Base-by-base conservation (phyloP, 1,139 yeast genomes). In the Dujonia santamariae region DNA sequence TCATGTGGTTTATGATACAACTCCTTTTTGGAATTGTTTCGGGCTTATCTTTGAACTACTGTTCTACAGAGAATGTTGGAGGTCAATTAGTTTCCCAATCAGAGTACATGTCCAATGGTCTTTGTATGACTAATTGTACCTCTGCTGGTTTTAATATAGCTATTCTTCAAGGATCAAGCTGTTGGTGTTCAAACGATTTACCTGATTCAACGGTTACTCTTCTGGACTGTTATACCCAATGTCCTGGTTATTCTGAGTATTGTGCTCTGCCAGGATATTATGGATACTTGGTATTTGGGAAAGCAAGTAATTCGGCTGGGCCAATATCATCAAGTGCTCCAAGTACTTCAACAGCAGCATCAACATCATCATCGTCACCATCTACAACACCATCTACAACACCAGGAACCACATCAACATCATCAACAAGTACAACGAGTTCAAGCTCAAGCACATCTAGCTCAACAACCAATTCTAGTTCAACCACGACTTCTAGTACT, bases 161-260 rank as follows among this genome's bases (percentile, higher is more conserved):
- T 4, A 66, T 81, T 31, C 56, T 80, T 13, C 80, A 70, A 39
- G 64, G 61, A 17, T 46, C 57, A 35, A 41, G 63, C 32, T 81
- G 88, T 54, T 81, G 80, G 76, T 81, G 88, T 50, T 67, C 84
- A 8, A 66, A 80, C 48, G 50, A 54, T 24, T 56, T 72, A 4
- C 85, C 86, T 0, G 62, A 50, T 2, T 48, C 51, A 19, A 59
- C 72, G 2, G 55, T 58, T 1, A 46, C 51, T 24, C 36, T 54
- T 24, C 36, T 51, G 21, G 44, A 63, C 17, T 81, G 88, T 56
- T 49, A 59, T 26, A 54, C 51, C 3, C 48, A 54, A 1, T 81
- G 88, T 54, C 84, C 84, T 1, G 76, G 78, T 0, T 71, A 42
- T 41, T 53, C 54, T 20, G 68, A 64, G 37, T 40, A 46, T 33